Evolutionary conservation across 306 rosid species (phyloP).

Genomic region (Argentina anserina): DNA sequence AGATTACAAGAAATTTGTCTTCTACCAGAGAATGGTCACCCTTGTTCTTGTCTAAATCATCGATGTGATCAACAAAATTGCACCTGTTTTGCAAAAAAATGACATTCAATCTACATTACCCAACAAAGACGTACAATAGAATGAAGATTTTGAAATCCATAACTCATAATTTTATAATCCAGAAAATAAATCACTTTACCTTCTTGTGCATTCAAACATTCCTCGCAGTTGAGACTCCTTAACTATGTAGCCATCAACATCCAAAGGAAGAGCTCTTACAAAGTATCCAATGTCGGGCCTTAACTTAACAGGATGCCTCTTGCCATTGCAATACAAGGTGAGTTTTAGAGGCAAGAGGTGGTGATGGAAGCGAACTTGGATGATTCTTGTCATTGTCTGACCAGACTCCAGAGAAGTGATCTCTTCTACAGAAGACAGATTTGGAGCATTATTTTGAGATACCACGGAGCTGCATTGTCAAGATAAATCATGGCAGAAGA

Average conservation of each 20-base stretch:
- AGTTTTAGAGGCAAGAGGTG: constrained; percentile 89
- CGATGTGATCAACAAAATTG: constrained; percentile 69
- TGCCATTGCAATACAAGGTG: constrained; percentile 68
- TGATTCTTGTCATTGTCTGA: constrained; percentile 47
- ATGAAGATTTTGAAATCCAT: neutral
- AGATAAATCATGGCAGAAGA: constrained; percentile 20
- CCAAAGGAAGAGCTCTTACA: constrained; percentile 65
- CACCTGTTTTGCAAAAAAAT: constrained; percentile 49
- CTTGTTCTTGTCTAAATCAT: constrained; percentile 52
- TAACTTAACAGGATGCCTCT: constrained; percentile 60
- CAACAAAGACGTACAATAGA: neutral
- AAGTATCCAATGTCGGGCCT: constrained; percentile 95
- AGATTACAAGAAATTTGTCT: constrained; percentile 76
- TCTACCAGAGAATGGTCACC: constrained; percentile 36
- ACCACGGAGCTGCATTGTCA: constrained; percentile 50
- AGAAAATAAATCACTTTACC: constrained; percentile 40
- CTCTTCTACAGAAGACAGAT: constrained; percentile 58
- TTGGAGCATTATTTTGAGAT: constrained; percentile 41
- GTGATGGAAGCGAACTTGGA: constrained; percentile 84
- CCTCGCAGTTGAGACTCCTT: constrained; percentile 83
- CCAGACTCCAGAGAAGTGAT: constrained; percentile 75
- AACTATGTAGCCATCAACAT: constrained; percentile 50
- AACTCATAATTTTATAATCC: neutral
- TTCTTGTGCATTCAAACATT: constrained; percentile 88
- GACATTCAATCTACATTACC: constrained; percentile 28